A percentile compares a stretch with the other conserved stretches of the same genome.
Evolutionary conservation across 2,329 filamentous ascomycete genomes (phyloP).

Genomic region (Microdochium trichocladiopsis): DNA sequence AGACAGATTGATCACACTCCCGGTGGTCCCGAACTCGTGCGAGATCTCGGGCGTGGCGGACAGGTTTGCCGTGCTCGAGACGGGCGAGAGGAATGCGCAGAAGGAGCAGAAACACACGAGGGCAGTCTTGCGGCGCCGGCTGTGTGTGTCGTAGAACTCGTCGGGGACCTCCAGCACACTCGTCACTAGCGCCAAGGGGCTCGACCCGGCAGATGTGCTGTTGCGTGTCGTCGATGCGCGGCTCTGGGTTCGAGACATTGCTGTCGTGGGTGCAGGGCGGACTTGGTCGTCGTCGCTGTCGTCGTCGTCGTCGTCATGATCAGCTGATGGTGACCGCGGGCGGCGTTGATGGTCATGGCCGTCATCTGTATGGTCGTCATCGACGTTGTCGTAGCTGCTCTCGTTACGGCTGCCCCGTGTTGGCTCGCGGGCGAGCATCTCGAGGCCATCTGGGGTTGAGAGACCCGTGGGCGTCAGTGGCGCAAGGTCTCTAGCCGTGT

Average conservation of each 20-base stretch:
- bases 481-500: neutral
- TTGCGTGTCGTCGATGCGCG: neutral
- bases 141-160: constrained; percentile 58
- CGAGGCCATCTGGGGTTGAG: neutral
- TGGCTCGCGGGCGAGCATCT: neutral
- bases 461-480: neutral
- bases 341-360: neutral
- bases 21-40: constrained; percentile 54
- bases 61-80: constrained; percentile 67
- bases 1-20: constrained; percentile 62
- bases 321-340: neutral
- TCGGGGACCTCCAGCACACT: constrained; percentile 34
- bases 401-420: neutral
- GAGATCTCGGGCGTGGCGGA: constrained; percentile 71
- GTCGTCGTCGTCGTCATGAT: neutral
- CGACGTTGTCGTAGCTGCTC: neutral
- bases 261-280: neutral
- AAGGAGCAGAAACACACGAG: constrained; percentile 66
- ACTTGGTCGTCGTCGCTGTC: neutral
- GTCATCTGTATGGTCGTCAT: neutral
- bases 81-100: constrained; percentile 69
- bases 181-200: neutral
- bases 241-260: neutral
- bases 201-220: neutral
- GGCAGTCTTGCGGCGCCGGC: constrained; percentile 51